Evolutionary conservation across 2,329 filamentous ascomycete genomes (phyloP), one percentile per base, ranked within the genome.

Genomic region (Penicillium sp.): DNA sequence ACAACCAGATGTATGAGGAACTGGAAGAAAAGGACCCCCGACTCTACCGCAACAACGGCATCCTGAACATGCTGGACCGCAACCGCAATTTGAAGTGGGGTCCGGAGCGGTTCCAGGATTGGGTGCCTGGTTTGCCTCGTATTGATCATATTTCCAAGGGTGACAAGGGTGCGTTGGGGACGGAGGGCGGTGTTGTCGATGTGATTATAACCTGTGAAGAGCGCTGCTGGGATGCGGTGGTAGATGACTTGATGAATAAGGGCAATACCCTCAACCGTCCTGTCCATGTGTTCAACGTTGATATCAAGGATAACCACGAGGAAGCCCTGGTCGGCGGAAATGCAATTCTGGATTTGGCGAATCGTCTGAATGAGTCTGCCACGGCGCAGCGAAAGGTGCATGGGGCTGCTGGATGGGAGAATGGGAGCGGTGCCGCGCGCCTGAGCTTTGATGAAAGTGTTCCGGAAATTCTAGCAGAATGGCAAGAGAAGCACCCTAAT

Each of bases 291-390:
- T 96, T 99, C 82, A 99, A 99, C 71, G 90, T 99, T 57, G 95
- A 99, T 75, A 99, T 99, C 73, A 94, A 91, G 76, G 95, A 99
- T 79, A 99, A 98, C 73, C 95, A 98, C 73, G 94, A 99, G 76
- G 95, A 99, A 78, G 95, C 95, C 0, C 83, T 94, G 25, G 85
- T 97, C 2, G 95, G 95, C 10, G 95, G 95, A 1, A 87, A 89
- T 68, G 95, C 92, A 48, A 99, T 99, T 61, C 83, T 98, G 40
- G 95, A 99, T 72, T 83, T 99, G 38, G 95, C 95, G 0, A 87
- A 94, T 71, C 87, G 87, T 35, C 80, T 99, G 61, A 98, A 98
- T 73, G 85, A 86, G 19, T 91, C 87, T 0, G 95, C 95, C 0
- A 82, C 79, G 30, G 88, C 93, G 73, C 94, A 97, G 78, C 83